Evolutionary conservation across 2,329 filamentous ascomycete genomes (phyloP).

Genomic region (Trichoderma harzianum): DNA sequence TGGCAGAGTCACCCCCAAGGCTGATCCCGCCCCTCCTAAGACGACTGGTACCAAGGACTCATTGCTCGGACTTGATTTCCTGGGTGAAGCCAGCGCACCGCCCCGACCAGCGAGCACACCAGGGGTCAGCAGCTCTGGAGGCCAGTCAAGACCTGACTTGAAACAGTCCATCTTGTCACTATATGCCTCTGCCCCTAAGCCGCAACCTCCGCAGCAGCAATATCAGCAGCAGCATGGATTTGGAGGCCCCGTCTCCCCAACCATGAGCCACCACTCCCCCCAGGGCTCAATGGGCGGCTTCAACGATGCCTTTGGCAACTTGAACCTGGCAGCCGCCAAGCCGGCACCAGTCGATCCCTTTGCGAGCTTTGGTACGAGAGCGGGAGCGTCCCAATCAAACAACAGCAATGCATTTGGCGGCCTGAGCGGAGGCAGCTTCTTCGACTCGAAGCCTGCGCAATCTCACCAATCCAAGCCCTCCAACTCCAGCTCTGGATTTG

Average conservation of each 20-base stretch:
- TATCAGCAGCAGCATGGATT: conserved; percentile 55
- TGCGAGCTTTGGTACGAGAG: conserved; percentile 50
- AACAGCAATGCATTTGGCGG: conserved; percentile 46
- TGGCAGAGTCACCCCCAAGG: conserved; percentile 56
- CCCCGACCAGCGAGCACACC: conserved; percentile 79
- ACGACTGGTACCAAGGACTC: conserved; percentile 80
- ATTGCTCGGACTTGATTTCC: conserved; percentile 86
- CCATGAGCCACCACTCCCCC: conserved; percentile 47
- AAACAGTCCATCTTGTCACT: conserved; percentile 97
- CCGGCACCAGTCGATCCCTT: conserved; percentile 51
- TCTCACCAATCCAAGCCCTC: conserved; percentile 52
- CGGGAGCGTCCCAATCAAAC: conserved; percentile 28
- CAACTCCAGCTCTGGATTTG: conserved; percentile 60
- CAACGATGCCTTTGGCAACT: conserved; percentile 66
- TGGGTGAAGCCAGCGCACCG: conserved; percentile 71
- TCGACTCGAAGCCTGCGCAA: conserved; percentile 68
- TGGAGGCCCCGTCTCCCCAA: conserved; percentile 61
- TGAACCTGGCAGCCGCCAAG: conserved; percentile 49
- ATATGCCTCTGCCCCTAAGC: conserved; percentile 79
- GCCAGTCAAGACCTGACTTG: conserved; percentile 80
- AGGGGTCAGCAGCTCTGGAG: conserved; percentile 55
- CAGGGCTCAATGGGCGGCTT: conserved; percentile 58
- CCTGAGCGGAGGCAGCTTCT: conserved; percentile 75
- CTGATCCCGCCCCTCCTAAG: conserved; percentile 63
- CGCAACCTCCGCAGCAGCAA: conserved; percentile 55